Conservation (phyloP, 108 stramenopile genomes). For the Epithemia pelagica region DNA sequence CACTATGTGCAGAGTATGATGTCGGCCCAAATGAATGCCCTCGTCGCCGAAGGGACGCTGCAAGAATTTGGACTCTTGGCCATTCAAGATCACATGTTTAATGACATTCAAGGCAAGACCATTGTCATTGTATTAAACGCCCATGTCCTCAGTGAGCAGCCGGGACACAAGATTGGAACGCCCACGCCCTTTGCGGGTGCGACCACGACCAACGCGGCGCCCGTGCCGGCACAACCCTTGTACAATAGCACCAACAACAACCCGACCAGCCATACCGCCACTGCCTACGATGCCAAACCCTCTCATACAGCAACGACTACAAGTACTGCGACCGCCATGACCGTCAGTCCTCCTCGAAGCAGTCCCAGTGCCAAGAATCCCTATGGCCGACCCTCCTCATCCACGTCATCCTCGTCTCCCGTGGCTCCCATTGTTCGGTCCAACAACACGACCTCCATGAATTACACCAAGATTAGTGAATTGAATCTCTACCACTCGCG, state of each 20-base stretch:
- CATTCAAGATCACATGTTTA: constrained; percentile 71
- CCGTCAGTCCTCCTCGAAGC: constrained; percentile 15
- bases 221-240: constrained; percentile 26
- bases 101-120: constrained; percentile 58
- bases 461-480: constrained; percentile 60
- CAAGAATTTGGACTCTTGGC: constrained; percentile 36
- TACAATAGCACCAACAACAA: constrained; percentile 44
- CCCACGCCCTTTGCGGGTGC: constrained; percentile 39
- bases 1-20: constrained; percentile 86
- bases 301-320: background rate
- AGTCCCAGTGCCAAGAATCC: constrained; percentile 35
- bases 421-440: constrained; percentile 52
- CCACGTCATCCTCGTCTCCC: background rate
- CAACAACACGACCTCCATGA: constrained; percentile 39
- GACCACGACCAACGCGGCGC: constrained; percentile 10
- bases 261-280: constrained; percentile 12
- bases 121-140: constrained; percentile 70
- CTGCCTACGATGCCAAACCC: constrained; percentile 14
- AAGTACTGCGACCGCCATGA: constrained; percentile 3
- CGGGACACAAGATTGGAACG: constrained; percentile 45
- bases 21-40: constrained; percentile 79
- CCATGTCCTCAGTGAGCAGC: constrained; percentile 28
- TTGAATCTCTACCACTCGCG: constrained; percentile 96
- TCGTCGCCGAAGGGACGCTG: constrained; percentile 42
- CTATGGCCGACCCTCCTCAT: constrained; percentile 23